Conservation (phyloP, 192 early-diverging fungal genomes). For the Backusella australiensis region DNA sequence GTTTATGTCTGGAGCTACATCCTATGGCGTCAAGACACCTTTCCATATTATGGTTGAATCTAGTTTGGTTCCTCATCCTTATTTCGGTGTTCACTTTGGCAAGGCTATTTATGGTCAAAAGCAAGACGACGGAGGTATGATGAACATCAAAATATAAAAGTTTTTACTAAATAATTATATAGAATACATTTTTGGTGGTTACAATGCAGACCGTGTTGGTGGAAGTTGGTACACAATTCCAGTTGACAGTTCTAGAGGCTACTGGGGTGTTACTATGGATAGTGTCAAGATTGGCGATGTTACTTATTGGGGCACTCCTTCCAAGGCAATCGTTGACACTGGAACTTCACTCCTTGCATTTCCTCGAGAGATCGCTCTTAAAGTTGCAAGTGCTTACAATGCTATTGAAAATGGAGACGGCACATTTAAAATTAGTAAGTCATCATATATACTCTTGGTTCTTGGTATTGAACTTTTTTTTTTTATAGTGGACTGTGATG, state of each 20-base stretch:
- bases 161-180: background rate
- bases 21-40: slow-evolving; percentile 41
- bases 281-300: background rate
- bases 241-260: slow-evolving; percentile 27
- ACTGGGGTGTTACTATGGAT: slow-evolving; percentile 13
- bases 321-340: slow-evolving; percentile 54
- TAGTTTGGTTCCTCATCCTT: slow-evolving; percentile 45
- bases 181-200: slow-evolving; percentile 49
- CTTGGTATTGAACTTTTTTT: background rate
- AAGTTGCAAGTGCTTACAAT: slow-evolving; percentile 1
- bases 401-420: slow-evolving; percentile 18
- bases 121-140: slow-evolving; percentile 32
- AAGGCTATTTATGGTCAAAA: background rate
- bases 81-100: slow-evolving; percentile 60
- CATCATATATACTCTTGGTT: background rate
- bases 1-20: slow-evolving; percentile 38
- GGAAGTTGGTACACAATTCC: slow-evolving; percentile 38
- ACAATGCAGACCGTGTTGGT: slow-evolving; percentile 33
- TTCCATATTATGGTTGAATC: slow-evolving; percentile 52
- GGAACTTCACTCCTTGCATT: slow-evolving; percentile 61
- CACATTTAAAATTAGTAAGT: background rate
- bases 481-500: background rate
- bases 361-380: slow-evolving; percentile 13
- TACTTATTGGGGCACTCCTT: background rate
- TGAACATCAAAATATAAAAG: too few species aligned